Conservation (phyloP, 129 eudicot genomes). For the Arctium minus region DNA sequence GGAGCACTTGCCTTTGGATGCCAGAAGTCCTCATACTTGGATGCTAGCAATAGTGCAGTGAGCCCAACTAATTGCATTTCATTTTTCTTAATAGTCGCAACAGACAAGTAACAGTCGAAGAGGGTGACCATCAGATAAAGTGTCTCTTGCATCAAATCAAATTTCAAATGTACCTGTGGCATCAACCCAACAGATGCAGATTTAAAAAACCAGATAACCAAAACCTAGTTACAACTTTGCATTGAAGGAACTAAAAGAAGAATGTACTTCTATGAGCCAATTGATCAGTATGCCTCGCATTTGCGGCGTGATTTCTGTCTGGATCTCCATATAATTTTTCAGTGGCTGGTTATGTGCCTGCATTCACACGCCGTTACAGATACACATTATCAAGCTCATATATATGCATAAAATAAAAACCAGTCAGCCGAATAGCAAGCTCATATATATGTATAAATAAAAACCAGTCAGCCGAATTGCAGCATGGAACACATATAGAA, state of each 20-base stretch:
- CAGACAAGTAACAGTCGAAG: constrained; percentile 70
- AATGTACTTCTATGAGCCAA: constrained; percentile 85
- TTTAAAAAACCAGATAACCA: neutral
- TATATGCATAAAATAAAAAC: neutral
- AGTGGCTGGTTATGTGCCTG: constrained; percentile 61
- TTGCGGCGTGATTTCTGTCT: constrained; percentile 77
- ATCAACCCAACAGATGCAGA: neutral
- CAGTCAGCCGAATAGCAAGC: neutral
- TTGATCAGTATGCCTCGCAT: constrained; percentile 90
- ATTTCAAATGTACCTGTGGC: constrained; percentile 74
- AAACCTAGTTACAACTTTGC: neutral
- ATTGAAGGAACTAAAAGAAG: neutral
- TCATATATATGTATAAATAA: neutral
- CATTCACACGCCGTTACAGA: constrained; percentile 15
- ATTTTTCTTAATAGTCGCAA: constrained; percentile 48
- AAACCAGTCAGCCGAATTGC: neutral
- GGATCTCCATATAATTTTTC: constrained; percentile 69
- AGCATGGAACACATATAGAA: neutral
- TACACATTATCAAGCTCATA: neutral
- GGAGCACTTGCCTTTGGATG: constrained; percentile 70
- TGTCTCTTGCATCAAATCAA: constrained; percentile 95
- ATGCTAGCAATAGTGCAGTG: constrained; percentile 83
- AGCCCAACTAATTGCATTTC: constrained; percentile 96
- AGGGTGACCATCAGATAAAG: constrained; percentile 81
- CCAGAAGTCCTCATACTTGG: constrained; percentile 98